Evolutionary conservation across 1,139 yeast genomes (phyloP).

Genomic region (Pichia sp.): DNA sequence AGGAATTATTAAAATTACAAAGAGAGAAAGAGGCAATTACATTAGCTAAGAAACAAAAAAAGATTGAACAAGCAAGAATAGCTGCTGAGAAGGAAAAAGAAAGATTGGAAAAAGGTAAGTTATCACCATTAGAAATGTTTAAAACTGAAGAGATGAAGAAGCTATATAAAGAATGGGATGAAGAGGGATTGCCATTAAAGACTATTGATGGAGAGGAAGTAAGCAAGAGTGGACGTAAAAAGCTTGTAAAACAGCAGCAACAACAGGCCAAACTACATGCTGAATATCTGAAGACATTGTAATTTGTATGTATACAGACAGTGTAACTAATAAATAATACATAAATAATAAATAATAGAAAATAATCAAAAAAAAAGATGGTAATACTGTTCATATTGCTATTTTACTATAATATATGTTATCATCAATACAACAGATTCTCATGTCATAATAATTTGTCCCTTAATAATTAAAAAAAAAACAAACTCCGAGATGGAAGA

Average conservation of each 20-base stretch:
- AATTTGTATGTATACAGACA: not conserved
- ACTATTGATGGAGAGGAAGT: conserved; percentile 77
- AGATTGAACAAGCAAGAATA: conserved; percentile 35
- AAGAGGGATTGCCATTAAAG: conserved; percentile 72
- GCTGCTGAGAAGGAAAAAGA: conserved; percentile 60
- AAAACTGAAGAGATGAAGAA: conserved; percentile 36
- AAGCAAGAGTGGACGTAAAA: conserved; percentile 82
- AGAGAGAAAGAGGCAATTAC: conserved; percentile 54
- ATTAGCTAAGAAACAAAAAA: conserved; percentile 42
- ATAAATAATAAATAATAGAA: too few species aligned
- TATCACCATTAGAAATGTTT: conserved; percentile 70
- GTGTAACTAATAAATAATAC: too few species aligned
- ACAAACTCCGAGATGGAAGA: too few species aligned
- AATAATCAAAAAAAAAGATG: too few species aligned
- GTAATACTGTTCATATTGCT: too few species aligned
- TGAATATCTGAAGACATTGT: conserved; percentile 37
- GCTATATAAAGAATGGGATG: conserved; percentile 75
- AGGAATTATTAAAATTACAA: conserved; percentile 57
- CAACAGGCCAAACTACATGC: conserved; percentile 78
- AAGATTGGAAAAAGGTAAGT: conserved; percentile 60
- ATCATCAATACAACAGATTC: too few species aligned
- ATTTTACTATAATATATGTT: too few species aligned
- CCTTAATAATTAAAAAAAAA: too few species aligned
- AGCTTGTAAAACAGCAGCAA: conserved; percentile 68
- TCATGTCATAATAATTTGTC: too few species aligned